phyloP scores from a whole-genome alignment of 2,329 filamentous ascomycete species.

The Colletotrichum plurivorum region DNA sequence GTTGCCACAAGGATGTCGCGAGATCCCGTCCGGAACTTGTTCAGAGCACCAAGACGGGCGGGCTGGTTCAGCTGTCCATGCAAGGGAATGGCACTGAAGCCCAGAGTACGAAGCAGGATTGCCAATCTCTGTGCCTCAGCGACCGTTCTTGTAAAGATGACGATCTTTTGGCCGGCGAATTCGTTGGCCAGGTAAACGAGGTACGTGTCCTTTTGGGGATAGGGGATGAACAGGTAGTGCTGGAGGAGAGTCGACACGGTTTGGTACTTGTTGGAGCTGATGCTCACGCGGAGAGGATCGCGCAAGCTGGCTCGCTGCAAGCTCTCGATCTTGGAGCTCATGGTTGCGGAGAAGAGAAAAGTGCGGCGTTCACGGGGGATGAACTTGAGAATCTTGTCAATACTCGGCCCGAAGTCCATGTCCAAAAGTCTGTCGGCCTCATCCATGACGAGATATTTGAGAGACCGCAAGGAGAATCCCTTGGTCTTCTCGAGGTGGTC shows the following conservation, averaged over 20 bases:
- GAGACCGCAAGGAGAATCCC: slow-evolving; percentile 85
- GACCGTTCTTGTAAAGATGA: slow-evolving; percentile 93
- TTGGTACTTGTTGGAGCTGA: slow-evolving; percentile 88
- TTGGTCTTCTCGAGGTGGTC: slow-evolving; percentile 98
- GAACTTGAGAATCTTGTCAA: slow-evolving; percentile 94
- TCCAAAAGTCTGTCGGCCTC: slow-evolving; percentile 94
- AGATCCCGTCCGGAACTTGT: slow-evolving; percentile 88
- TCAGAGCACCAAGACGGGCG: slow-evolving; percentile 86
- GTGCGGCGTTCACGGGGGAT: slow-evolving; percentile 83
- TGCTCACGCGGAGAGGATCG: slow-evolving; percentile 86
- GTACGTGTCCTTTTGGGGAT: slow-evolving; percentile 90
- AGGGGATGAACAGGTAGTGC: slow-evolving; percentile 87
- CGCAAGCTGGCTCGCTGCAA: slow-evolving; percentile 90
- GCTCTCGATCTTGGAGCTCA: slow-evolving; percentile 93
- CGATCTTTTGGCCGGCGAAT: slow-evolving; percentile 85
- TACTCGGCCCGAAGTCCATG: slow-evolving; percentile 91
- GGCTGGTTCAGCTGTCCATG: slow-evolving; percentile 94
- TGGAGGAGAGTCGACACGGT: slow-evolving; percentile 92
- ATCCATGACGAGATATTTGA: slow-evolving; percentile 95
- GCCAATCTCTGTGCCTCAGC: slow-evolving; percentile 90
- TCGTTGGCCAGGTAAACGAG: slow-evolving; percentile 90
- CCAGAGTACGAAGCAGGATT: slow-evolving; percentile 85
- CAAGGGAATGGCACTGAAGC: slow-evolving; percentile 91
- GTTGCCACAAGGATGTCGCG: slow-evolving; percentile 92
- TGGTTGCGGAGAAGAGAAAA: slow-evolving; percentile 94